Base-by-base conservation (phyloP, 805 yeast species). In the Blastobotrys chiropterorum region DNA sequence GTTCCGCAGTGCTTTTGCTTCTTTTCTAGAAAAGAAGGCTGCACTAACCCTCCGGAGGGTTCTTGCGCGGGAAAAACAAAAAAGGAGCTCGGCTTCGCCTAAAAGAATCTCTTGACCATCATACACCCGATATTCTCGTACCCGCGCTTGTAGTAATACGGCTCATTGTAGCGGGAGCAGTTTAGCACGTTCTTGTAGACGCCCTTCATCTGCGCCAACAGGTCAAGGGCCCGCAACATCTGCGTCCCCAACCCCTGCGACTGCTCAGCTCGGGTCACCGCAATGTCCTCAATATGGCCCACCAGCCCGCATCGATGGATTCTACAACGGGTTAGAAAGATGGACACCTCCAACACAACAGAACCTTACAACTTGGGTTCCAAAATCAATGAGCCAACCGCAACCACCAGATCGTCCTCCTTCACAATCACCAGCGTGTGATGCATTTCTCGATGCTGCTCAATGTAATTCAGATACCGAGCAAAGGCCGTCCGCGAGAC, bases 261-360 rank as follows among this genome's bases (percentile, higher is more conserved):
- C 41, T 56, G 59, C 26, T 51, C 51, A 8, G 22, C 48, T 21
- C 30, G 20, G 8, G 48, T 48, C 3, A 57, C 59, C 2, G 56
- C 50, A 4, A 57, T 45, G 26, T 57, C 60, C 41, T 57, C 60
- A 30, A 56, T 54, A 44, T 57, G 59, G 5, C 60, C 59, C 15
- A 56, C 60, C n/a, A 51, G 4, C 16, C 59, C 57, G 11, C 53
- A 51, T 8, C 47, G 48, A 40, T 55, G 60, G 26, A 57, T 57
- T 6, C 50, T 49, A 26, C 2, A 19, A 13, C 2, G 19, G 34
- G 22, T 44, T n/a, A n/a, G n/a, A n/a, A n/a, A n/a, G n/a, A n/a
- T n/a, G n/a, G n/a, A n/a, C 3, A 34, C 3, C 4, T 13, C 44
- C n/a, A 17, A 7, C 2, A 16, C 15, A 2, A 3, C 20, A 7